A percentile compares a stretch with the other conserved stretches of the same genome.
Evolutionary conservation across 345 rosid genomes (phyloP).

Genomic region (Lumnitzera littorea): DNA sequence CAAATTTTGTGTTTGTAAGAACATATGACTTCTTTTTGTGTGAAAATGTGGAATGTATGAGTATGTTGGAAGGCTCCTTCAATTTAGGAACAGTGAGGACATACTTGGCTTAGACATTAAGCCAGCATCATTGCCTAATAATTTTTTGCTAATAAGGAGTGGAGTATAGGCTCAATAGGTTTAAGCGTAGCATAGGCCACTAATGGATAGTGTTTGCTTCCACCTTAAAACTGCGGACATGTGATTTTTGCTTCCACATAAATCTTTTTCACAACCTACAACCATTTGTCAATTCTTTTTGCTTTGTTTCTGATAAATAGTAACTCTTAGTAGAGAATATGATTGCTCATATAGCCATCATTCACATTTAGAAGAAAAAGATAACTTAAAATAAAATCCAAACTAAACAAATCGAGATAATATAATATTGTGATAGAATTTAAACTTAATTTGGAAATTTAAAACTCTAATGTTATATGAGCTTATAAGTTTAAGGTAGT

Average conservation of each 20-base stretch:
- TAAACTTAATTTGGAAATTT: too few relatives aligned
- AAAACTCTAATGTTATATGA: too few relatives aligned
- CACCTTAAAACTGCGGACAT: not conserved
- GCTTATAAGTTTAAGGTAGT: too few relatives aligned
- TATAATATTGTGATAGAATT: too few relatives aligned
- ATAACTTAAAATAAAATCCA: too few relatives aligned
- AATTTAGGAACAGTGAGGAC: not conserved
- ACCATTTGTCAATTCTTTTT: too few relatives aligned
- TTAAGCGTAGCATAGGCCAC: not conserved
- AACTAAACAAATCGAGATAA: too few relatives aligned
- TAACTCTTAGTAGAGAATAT: too few relatives aligned
- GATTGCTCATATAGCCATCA: too few relatives aligned
- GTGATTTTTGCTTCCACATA: not conserved
- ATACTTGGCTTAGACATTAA: constrained; percentile 26
- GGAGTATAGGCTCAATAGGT: not conserved
- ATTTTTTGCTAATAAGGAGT: not conserved
- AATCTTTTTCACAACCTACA: too few relatives aligned
- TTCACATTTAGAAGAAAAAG: too few relatives aligned
- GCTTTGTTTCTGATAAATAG: too few relatives aligned
- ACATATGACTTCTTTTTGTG: not conserved
- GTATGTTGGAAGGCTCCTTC: not conserved
- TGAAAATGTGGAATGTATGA: constrained; percentile 1
- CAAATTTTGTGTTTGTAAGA: not conserved
- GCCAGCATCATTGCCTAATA: constrained; percentile 12
- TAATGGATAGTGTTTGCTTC: not conserved